Conservation (phyloP, 2,329 filamentous ascomycete species). For the Rasamsonia emersonii region DNA sequence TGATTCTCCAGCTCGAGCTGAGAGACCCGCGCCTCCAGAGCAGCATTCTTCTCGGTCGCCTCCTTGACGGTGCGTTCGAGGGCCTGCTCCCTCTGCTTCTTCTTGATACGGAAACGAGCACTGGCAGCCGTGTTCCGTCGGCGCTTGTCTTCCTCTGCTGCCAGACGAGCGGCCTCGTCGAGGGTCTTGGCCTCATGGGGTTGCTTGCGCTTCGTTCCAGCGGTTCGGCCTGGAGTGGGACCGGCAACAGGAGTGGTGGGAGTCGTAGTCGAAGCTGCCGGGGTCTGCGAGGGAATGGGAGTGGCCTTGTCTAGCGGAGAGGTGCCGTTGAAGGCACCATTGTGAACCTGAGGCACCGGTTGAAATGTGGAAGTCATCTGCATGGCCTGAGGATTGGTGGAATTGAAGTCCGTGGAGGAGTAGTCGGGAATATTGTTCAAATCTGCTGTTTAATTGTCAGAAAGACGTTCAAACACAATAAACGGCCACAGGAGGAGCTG, state of each 20-base stretch:
- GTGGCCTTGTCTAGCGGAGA: constrained; percentile 5
- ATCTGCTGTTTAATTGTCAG: constrained; percentile 17
- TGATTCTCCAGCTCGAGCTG: constrained; percentile 78
- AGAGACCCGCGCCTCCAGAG: constrained; percentile 62
- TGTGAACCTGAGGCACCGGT: constrained; percentile 14
- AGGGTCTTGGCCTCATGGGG: constrained; percentile 41
- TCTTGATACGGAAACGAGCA: constrained; percentile 85
- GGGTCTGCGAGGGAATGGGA: constrained; percentile 3
- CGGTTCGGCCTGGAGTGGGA: constrained; percentile 10
- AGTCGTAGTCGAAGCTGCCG: constrained; percentile 12
- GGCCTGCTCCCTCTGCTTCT: constrained; percentile 87
- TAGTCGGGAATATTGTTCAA: constrained; percentile 25
- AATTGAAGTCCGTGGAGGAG: constrained; percentile 19
- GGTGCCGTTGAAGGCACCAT: constrained; percentile 9
- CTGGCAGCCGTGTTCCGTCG: constrained; percentile 82
- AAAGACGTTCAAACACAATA: constrained; percentile 3
- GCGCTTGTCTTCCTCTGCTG: constrained; percentile 83
- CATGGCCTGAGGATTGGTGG: constrained; percentile 13
- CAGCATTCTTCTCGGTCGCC: constrained; percentile 68
- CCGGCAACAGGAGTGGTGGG: constrained; percentile 7
- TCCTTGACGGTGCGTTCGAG: constrained; percentile 76
- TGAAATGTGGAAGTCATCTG: background rate
- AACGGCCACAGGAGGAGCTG: too few species aligned
- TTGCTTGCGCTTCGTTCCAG: constrained; percentile 29
- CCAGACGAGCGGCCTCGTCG: constrained; percentile 63